Evolutionary conservation across 805 yeast species (phyloP).

Genomic region (Brettanomyces anomalus): DNA sequence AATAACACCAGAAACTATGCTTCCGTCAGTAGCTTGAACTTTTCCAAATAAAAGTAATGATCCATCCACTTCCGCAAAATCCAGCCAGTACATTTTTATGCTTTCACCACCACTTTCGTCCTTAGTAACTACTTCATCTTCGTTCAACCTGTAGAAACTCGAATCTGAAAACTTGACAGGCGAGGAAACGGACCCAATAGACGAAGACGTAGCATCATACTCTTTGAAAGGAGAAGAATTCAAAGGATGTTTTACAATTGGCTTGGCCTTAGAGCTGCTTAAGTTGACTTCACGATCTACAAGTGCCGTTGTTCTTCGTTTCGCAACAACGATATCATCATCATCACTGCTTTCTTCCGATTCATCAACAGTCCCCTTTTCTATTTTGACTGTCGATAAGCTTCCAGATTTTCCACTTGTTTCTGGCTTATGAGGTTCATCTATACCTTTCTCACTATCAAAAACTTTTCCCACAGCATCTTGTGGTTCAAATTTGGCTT

Average conservation of each 20-base stretch:
- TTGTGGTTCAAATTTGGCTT: not conserved
- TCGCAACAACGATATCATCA: constrained; percentile 47
- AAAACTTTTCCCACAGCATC: too few relatives aligned
- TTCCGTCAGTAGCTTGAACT: constrained; percentile 48
- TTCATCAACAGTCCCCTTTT: constrained; percentile 3
- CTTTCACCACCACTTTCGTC: constrained; percentile 23
- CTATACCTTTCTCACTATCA: not conserved
- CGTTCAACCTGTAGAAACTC: constrained; percentile 24
- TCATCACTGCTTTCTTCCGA: constrained; percentile 37
- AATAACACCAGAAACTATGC: constrained; percentile 62
- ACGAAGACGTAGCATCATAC: not conserved
- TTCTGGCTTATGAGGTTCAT: not conserved
- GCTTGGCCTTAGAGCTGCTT: constrained; percentile 19
- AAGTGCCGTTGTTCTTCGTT: constrained; percentile 37
- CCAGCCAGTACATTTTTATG: constrained; percentile 83
- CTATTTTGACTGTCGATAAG: not conserved
- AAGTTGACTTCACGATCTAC: constrained; percentile 35
- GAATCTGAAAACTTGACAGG: constrained; percentile 17
- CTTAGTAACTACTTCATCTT: constrained; percentile 26
- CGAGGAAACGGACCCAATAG: constrained; percentile 11
- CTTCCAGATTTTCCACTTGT: constrained; percentile 1
- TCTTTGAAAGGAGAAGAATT: constrained; percentile 19
- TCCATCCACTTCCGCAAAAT: constrained; percentile 70
- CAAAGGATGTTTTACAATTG: constrained; percentile 4
- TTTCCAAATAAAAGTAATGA: constrained; percentile 75